phyloP scores from a whole-genome alignment of 768 basidiomycete species.

The Mycena metata region DNA sequence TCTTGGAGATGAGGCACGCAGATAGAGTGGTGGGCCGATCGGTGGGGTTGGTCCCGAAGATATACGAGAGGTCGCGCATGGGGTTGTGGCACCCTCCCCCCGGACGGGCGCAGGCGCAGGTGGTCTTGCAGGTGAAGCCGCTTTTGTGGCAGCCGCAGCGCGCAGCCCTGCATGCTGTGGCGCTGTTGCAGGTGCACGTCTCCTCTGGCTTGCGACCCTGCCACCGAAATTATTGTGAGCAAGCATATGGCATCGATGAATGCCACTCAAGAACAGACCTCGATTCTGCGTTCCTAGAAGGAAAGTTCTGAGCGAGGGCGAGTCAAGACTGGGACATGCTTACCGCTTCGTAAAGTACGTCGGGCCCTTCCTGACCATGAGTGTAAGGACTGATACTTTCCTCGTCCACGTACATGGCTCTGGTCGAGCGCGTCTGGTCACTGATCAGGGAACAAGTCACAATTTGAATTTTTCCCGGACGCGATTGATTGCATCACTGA shows the following conservation, averaged over 20 bases:
- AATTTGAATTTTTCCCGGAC: too few relatives aligned
- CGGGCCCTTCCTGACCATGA: background rate
- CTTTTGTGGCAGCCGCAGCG: slow-evolving; percentile 17
- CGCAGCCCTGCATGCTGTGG: slow-evolving; percentile 3
- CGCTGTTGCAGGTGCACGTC: slow-evolving; percentile 6
- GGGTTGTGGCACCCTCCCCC: slow-evolving; percentile 16
- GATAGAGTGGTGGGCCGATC: background rate
- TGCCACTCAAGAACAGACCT: background rate
- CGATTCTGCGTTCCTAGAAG: background rate
- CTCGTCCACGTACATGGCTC: background rate
- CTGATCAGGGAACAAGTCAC: background rate
- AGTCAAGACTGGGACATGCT: background rate
- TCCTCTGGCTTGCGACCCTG: background rate
- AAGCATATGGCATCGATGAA: too few relatives aligned
- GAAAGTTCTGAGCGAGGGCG: background rate
- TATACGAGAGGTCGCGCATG: slow-evolving; percentile 19
- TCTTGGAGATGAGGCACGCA: slow-evolving; percentile 1
- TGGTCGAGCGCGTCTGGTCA: background rate
- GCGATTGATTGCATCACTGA: too few relatives aligned
- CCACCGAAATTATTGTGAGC: too few relatives aligned
- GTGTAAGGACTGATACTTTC: background rate
- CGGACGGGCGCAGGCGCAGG: background rate
- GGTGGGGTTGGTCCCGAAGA: slow-evolving; percentile 1
- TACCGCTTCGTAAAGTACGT: slow-evolving; percentile 13
- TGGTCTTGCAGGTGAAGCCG: slow-evolving; percentile 11